phyloP scores from a whole-genome alignment of 2,329 filamentous ascomycete genomes.

The Lasiodiplodia gonubiensis region DNA sequence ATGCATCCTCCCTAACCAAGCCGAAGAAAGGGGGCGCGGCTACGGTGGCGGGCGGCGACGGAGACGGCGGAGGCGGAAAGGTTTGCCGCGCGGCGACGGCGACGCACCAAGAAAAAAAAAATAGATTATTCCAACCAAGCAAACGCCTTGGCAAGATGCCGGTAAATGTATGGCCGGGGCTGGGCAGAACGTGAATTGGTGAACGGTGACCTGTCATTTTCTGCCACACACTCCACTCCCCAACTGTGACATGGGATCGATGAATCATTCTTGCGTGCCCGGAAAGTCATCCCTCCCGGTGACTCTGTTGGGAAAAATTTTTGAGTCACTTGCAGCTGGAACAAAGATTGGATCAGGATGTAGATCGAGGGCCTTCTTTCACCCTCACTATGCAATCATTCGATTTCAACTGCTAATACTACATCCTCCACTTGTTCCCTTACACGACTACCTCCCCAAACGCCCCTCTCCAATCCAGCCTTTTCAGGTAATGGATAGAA shows the following conservation, averaged over 20 bases:
- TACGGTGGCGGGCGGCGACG: too few relatives aligned
- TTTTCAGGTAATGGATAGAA: neutral
- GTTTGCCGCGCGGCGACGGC: too few relatives aligned
- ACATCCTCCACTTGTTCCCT: constrained; percentile 12
- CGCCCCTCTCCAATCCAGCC: neutral
- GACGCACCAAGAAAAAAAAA: too few relatives aligned
- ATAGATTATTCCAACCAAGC: too few relatives aligned
- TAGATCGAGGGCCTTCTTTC: constrained; percentile 12
- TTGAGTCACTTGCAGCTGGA: neutral
- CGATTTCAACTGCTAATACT: constrained; percentile 18
- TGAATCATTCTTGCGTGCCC: neutral
- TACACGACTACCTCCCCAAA: constrained; percentile 1
- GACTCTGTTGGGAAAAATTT: neutral
- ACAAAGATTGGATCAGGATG: neutral
- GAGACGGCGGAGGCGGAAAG: too few relatives aligned
- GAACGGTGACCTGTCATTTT: neutral
- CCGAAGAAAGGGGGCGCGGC: too few relatives aligned
- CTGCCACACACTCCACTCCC: neutral
- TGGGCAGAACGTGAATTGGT: too few relatives aligned
- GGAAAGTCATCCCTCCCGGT: neutral
- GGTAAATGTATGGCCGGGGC: too few relatives aligned
- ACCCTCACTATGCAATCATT: neutral
- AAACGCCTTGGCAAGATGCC: too few relatives aligned
- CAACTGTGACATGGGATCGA: neutral
- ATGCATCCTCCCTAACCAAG: too few relatives aligned